Base-by-base conservation (phyloP, 1,284 basidiomycete genomes). In the Malassezia arunalokei region DNA sequence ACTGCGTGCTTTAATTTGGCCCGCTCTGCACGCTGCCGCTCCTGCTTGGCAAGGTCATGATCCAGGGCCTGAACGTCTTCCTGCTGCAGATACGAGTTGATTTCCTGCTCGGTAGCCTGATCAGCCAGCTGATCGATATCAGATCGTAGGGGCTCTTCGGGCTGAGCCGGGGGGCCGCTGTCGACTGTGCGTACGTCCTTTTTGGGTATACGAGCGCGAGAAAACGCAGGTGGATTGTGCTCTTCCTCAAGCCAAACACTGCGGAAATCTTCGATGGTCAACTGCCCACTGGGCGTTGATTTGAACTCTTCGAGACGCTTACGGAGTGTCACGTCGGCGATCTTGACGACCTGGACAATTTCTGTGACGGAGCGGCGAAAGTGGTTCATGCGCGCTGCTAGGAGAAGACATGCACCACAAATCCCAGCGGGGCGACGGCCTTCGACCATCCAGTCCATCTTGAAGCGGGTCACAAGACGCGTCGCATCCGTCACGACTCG, bases 301-400 rank as follows among this genome's bases (percentile, higher is more conserved):
- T 84, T 86, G 77, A 98, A 99, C 76, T 99, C 94, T 24, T 91
- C 85, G n/a, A 98, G 77, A 14, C 94, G 81, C 74, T 92, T 92
- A 75, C 85, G 83, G 49, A 99, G 77, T 3, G 94, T 98, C 6
- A 83, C 83, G 63, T 96, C 90, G 27, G 91, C 89, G 60, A 96
- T 95, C 76, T 98, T 98, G 64, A 98, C 94, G 7, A 98, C 90
- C 40, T 75, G 73, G 9, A 96, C 90, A 47, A 99, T 85, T 75
- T 99, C 94, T 67, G 91, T 86, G 2, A 96, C 80, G 20, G 84
- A 87, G 40, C 94, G 79, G 35, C 91, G 78, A 70, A 94, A 98
- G 73, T 95, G 90, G 76, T 94, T 95, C 94, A 99, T 98, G 17
- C 94, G 83, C 30, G 90, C 92, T 0, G 94, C 94, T 15, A 99